Conservation (phyloP, 768 basidiomycete genomes). For the Leucosporidium yakuticum region DNA sequence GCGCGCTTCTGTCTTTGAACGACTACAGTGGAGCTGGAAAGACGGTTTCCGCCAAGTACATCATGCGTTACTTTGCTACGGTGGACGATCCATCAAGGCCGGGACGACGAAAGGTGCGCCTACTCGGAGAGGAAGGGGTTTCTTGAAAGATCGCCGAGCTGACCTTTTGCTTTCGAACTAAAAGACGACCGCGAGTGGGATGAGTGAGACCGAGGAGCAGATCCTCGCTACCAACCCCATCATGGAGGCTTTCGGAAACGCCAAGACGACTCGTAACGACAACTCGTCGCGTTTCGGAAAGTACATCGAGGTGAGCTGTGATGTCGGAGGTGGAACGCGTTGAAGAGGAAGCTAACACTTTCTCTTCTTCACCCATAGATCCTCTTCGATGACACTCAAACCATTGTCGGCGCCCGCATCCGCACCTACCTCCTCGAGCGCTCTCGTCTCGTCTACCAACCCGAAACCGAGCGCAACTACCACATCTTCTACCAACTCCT, state of each 20-base stretch:
- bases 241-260: slow-evolving; percentile 97
- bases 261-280: slow-evolving; percentile 97
- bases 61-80: slow-evolving; percentile 97
- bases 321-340: neutral
- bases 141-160: slow-evolving; percentile 3
- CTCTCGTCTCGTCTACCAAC: slow-evolving; percentile 95
- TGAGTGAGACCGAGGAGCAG: slow-evolving; percentile 90
- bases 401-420: slow-evolving; percentile 97
- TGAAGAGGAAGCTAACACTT: neutral
- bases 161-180: neutral
- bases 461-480: slow-evolving; percentile 93
- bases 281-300: slow-evolving; percentile 99
- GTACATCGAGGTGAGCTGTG: slow-evolving; percentile 80
- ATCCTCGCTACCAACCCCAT: slow-evolving; percentile 99
- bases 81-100: slow-evolving; percentile 73
- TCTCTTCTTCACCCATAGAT: slow-evolving; percentile 55
- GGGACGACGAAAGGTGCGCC: slow-evolving; percentile 40
- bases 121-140: too few species aligned
- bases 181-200: slow-evolving; percentile 42
- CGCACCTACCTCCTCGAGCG: slow-evolving; percentile 96
- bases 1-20: slow-evolving; percentile 16
- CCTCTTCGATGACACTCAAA: slow-evolving; percentile 88
- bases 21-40: slow-evolving; percentile 85
- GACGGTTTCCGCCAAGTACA: slow-evolving; percentile 98
- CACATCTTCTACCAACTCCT: slow-evolving; percentile 99